Evolutionary conservation across 139 green algal species (phyloP).

Genomic region (Volvox africanus): DNA sequence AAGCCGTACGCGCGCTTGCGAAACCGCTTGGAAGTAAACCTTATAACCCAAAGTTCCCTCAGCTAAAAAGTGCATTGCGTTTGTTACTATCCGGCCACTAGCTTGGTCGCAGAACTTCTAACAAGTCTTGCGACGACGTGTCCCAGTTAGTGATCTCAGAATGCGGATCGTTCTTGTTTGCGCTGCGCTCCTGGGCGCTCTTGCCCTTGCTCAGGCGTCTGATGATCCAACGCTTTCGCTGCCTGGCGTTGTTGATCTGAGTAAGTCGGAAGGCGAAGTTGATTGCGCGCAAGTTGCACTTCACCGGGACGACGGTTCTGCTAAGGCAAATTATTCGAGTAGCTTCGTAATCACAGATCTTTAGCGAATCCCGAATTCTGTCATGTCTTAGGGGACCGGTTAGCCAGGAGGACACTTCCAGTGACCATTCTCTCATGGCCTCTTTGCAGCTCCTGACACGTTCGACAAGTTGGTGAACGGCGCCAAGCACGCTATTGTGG

Average conservation of each 20-base stretch:
- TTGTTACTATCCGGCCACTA: too few relatives aligned
- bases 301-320: neutral
- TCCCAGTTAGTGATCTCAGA: constrained; percentile 3
- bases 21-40: neutral
- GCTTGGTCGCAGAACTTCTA: too few relatives aligned
- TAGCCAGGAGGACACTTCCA: too few relatives aligned
- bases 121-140: neutral
- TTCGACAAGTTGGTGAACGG: constrained; percentile 80
- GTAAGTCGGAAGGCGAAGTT: constrained; percentile 1
- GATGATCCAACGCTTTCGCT: constrained; percentile 63
- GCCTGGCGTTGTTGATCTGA: constrained; percentile 65
- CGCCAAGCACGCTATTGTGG: constrained; percentile 75
- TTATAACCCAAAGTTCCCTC: too few relatives aligned
- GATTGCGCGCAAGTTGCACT: neutral
- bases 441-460: constrained; percentile 68
- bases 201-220: neutral
- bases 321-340: too few relatives aligned
- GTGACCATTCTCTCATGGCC: too few relatives aligned
- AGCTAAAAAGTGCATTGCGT: too few relatives aligned
- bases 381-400: too few relatives aligned
- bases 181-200: constrained; percentile 28
- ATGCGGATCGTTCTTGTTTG: neutral
- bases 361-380: too few relatives aligned
- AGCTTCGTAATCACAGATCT: too few relatives aligned
- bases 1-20: neutral